These are phyloP conservation scores for Ophiosphaerella herpotricha DNA, from an alignment of 2,329 filamentous ascomycete species.

Conservation along the genomic window DNA sequence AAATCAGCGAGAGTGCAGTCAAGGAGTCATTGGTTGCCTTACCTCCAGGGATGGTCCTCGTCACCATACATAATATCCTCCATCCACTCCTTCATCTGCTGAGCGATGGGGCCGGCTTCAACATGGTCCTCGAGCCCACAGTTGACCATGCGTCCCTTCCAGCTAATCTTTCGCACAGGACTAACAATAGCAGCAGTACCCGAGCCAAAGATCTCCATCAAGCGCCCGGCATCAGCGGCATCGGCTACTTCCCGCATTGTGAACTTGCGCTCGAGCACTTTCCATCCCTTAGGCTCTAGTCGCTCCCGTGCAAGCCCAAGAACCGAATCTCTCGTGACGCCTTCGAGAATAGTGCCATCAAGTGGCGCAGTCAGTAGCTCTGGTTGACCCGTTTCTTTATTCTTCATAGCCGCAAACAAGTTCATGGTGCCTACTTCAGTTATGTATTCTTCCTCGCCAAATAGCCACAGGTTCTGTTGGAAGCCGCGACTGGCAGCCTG, in stretches of 20 bases:
- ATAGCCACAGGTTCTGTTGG: conserved; percentile 98
- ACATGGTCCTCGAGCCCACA: conserved; percentile 80
- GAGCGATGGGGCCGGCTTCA: conserved; percentile 85
- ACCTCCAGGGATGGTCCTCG: conserved; percentile 84
- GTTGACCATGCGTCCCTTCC: conserved; percentile 78
- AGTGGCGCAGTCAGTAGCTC: conserved; percentile 94
- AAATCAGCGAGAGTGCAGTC: conserved; percentile 20
- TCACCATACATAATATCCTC: conserved; percentile 95
- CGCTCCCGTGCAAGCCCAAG: conserved; percentile 83
- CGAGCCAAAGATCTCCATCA: conserved; percentile 91
- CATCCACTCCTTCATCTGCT: conserved; percentile 94
- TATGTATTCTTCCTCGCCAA: conserved; percentile 91
- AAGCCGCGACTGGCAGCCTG: conserved; percentile 89
- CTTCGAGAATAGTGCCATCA: conserved; percentile 94
- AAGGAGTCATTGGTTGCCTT: conserved; percentile 40
- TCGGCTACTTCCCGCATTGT: conserved; percentile 85
- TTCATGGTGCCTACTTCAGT: conserved; percentile 99
- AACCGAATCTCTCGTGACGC: conserved; percentile 90
- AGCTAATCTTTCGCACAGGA: conserved; percentile 86
- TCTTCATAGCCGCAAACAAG: conserved; percentile 83
- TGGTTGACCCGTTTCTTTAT: conserved; percentile 86
- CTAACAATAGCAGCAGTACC: conserved; percentile 94
- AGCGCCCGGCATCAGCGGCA: conserved; percentile 78
- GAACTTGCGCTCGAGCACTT: conserved; percentile 84
- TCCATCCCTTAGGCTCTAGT: conserved; percentile 85